phyloP scores from a whole-genome alignment of 257 asterid species.

The Ehretia macrophylla region DNA sequence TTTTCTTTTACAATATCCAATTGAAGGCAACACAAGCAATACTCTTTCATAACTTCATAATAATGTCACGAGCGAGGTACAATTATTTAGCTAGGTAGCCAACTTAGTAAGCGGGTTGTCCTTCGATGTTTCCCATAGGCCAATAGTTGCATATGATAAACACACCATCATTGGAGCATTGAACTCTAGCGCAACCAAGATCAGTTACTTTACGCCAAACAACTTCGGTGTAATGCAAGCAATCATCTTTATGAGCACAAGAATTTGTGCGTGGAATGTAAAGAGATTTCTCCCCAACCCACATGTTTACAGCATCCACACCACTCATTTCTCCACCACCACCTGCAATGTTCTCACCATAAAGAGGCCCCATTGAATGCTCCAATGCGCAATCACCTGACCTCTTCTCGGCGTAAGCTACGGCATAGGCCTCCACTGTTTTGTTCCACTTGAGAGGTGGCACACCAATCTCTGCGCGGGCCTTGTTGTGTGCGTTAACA shows the following conservation, averaged over 20 bases:
- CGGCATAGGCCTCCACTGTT: conserved; percentile 15
- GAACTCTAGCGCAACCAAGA: conserved; percentile 37
- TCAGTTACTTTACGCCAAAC: conserved; percentile 22
- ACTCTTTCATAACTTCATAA: no score
- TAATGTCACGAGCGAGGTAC: no score
- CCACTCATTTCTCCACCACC: conserved; percentile 10
- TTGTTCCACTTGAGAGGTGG: conserved; percentile 20
- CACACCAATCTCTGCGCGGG: conserved; percentile 22
- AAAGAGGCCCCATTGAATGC: conserved; percentile 26
- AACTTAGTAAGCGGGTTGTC: conserved; percentile 25
- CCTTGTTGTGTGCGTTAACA: conserved; percentile 37
- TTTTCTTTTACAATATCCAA: no score
- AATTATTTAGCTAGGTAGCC: no score
- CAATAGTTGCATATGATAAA: conserved; percentile 31
- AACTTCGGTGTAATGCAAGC: conserved; percentile 38
- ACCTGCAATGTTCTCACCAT: conserved; percentile 27
- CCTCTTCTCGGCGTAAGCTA: conserved; percentile 13
- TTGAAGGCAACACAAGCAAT: no score
- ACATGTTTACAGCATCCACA: conserved; percentile 16
- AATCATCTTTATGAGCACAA: conserved; percentile 17
- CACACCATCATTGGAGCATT: conserved; percentile 16
- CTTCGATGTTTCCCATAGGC: conserved; percentile 22
- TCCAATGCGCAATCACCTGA: conserved; percentile 13
- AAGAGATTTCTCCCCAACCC: conserved; percentile 18
- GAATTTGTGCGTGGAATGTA: conserved; percentile 15